Base-by-base conservation (phyloP, 2,329 filamentous ascomycete species). In the Claviceps sp. region DNA sequence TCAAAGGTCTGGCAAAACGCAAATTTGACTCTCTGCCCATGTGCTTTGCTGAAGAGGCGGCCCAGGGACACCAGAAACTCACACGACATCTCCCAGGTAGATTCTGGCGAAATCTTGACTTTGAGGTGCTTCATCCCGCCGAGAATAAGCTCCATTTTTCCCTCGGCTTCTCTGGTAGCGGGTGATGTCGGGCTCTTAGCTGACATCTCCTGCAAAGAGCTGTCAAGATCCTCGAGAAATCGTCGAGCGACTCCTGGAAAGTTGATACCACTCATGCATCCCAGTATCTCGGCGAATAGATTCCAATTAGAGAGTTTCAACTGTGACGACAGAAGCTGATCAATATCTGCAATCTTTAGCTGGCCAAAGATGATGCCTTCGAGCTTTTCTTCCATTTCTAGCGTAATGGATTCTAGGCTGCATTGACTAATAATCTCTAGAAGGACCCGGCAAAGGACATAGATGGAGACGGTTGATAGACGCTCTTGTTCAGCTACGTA, bases 331-430 rank as follows among this genome's bases (percentile, higher is more conserved):
- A 82, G 73, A 3, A 91, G 72, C 61, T 90, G 82, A 7, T 95
- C 88, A 0, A 86, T 82, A 54, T 97, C 90, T 7, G 89, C 85
- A 45, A 85, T 86, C 62, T 90, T 94, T 9, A 98, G 75, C 65
- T 97, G 93, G n/a, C 85, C 85, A 65, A 97, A 98, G 51, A 98
- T 95, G 54, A 98, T 95, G 56, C 84, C 88, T 64, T 97, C 91
- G 4, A 98, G 75, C 58, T 94, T 91, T 55, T 93, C 88, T 54
- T 94, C 90, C 81, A 96, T 95, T 59, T 96, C 91, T 1, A 82
- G 75, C 5, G 87, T 95, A 58, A 98, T 88, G 20, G 82, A 85
- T 37, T 82, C 77, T 45, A 97, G 71, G 29, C 78, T 90, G 60
- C 88, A 96, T 66, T 97, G 89, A 40, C 85, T 83, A 64, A 97